Evolutionary conservation across 768 basidiomycete genomes (phyloP), one percentile per base, ranked within the genome.

Genomic region (Mrakia gelida): DNA sequence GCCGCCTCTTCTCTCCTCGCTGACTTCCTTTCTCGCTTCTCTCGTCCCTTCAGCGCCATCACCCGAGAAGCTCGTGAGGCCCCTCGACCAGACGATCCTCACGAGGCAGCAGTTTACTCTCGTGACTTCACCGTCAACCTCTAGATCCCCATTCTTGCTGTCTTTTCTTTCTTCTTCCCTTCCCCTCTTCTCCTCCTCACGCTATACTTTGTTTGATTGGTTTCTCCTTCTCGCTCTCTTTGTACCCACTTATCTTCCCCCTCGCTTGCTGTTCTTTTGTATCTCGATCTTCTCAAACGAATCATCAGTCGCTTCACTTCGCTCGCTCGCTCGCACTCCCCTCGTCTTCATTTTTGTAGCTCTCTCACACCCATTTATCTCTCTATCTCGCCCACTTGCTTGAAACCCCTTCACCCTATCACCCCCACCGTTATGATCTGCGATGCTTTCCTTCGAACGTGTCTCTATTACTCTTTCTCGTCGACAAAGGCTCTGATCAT

Each of bases 111-210:
- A 3, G 61, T 73, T 32, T 56, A 38, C n/a, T 52, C 73, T 1
- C 61, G 56, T 13, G 73, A 73, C 73, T 73, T 73, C 41, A 73
- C 73, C 61, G 10, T 56, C 41, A 73, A 73, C 32, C 73, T 73
- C n/a, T 62, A 73, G 38, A 1, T 34, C 59, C 13, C 10, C 18
- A 18, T 15, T 28, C 0, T 41, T n/a, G 9, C n/a, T 63, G 5
- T 49, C 26, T n/a, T 1, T 49, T 59, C 43, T 7, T 21, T 23
- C n/a, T 28, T 18, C 30, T 26, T 28, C 11, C 59, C n/a, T 41
- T 72, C n/a, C 3, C 30, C 54, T 41, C 4, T 23, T 52, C 23
- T 54, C 28, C 32, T 16, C 15, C 52, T 28, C 15, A 21, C 34
- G 28, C 18, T 75, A 63, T 45, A 11, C 8, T 65, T 43, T 62